Evolutionary conservation across 2,329 filamentous ascomycete genomes (phyloP), one percentile per base, ranked within the genome.

Genomic region (Aspergillus phoenicis): DNA sequence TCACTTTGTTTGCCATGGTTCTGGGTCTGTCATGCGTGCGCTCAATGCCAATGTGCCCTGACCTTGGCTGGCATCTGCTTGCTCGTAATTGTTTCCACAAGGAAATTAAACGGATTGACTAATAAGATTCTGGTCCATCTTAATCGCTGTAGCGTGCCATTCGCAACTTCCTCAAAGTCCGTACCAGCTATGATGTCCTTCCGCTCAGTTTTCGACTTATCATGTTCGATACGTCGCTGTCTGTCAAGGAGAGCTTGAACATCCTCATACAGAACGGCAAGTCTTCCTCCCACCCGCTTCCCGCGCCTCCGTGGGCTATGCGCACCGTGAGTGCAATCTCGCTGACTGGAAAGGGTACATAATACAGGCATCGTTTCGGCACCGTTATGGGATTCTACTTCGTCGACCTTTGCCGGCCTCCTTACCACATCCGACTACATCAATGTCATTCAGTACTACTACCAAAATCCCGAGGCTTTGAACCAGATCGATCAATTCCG

Each of bases 381-480:
- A 56, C 95, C 95, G 54, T 82, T 99, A 66, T 99, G 95, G 95
- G 93, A 99, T 77, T 97, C 94, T 26, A 89, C 91, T 66, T 91
- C 89, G 4, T 96, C 93, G 26, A 92, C 90, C 38, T 99, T 98
- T 77, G 95, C 94, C 43, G 95, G 95, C 41, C 86, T 99, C 52
- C 84, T 99, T 66, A 99, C 95, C 28, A 95, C 93, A 64, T 96
- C 93, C 63, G 95, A 99, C 79, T 99, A 95, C 77, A 96, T 99
- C 80, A 99, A 99, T 73, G 90, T 99, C 60, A 96, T 99, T 43
- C 94, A 98, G 76, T 99, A 99, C 79, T 98, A 99, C 82, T 97
- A 93, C 83, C 93, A 98, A 78, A 96, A 95, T 70, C 95, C 94
- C 2, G 91, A 96, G 67, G 90, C 93, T 61, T 85, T 98, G 63